phyloP scores from a whole-genome alignment of 1,284 basidiomycete genomes.

The Cutaneotrichosporon daszewskae region DNA sequence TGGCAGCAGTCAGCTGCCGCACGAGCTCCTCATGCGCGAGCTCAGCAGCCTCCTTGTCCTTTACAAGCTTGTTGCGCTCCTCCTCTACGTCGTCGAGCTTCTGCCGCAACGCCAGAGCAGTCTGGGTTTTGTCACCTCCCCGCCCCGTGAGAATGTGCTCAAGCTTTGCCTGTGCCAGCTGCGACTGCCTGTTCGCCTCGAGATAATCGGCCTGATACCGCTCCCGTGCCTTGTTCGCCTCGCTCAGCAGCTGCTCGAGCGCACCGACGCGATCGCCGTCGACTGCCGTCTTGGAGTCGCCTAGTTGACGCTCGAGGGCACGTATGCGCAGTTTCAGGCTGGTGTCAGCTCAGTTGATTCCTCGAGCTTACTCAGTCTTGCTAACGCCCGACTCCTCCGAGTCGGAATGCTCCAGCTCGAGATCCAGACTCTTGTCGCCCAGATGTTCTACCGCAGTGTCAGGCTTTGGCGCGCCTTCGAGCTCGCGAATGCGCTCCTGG shows the following conservation, averaged over 20 bases:
- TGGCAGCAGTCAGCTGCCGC: slow-evolving; percentile 72
- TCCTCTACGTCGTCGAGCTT: slow-evolving; percentile 81
- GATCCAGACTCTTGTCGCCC: slow-evolving; percentile 37
- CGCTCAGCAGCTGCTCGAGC: slow-evolving; percentile 82
- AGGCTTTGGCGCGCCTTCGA: slow-evolving; percentile 56
- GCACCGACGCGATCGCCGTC: slow-evolving; percentile 63
- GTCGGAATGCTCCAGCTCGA: slow-evolving; percentile 49
- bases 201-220: slow-evolving; percentile 87
- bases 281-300: slow-evolving; percentile 55
- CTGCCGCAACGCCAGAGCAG: slow-evolving; percentile 77
- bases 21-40: slow-evolving; percentile 62
- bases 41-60: slow-evolving; percentile 45
- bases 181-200: slow-evolving; percentile 71
- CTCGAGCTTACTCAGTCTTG: slow-evolving; percentile 61
- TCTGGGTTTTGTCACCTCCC: slow-evolving; percentile 71
- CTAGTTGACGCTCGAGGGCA: slow-evolving; percentile 75
- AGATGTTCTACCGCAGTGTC: slow-evolving; percentile 10
- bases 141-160: slow-evolving; percentile 85
- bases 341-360: neutral
- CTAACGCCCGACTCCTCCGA: slow-evolving; percentile 65
- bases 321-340: slow-evolving; percentile 59
- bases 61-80: slow-evolving; percentile 66
- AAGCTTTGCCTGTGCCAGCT: slow-evolving; percentile 71
- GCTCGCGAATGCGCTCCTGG: slow-evolving; percentile 83
- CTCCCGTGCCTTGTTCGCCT: slow-evolving; percentile 81